Conservation (phyloP, 768 basidiomycete genomes). For the Boletus rubropictus region DNA sequence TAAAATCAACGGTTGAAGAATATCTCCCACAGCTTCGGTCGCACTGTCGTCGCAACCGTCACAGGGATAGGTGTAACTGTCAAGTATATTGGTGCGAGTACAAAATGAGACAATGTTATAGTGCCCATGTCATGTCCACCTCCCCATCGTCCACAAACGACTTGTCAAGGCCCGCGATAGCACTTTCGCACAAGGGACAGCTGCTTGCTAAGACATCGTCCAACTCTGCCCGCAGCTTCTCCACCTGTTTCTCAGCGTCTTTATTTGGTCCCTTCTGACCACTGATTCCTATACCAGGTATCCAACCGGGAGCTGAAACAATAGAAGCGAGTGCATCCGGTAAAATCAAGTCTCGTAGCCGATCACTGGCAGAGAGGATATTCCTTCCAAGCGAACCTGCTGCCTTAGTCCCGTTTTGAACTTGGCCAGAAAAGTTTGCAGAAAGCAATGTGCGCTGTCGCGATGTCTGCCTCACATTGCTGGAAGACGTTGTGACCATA, state of each 20-base stretch:
- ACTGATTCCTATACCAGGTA: constrained; percentile 55
- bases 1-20: constrained; percentile 68
- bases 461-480: constrained; percentile 39
- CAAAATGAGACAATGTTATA: constrained; percentile 34
- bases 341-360: constrained; percentile 84
- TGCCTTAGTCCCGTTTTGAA: constrained; percentile 60
- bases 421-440: constrained; percentile 57
- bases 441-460: constrained; percentile 68
- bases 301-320: constrained; percentile 74
- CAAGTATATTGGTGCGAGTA: constrained; percentile 1
- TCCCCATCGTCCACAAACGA: constrained; percentile 81
- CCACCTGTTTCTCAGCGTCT: constrained; percentile 56
- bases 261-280: constrained; percentile 40
- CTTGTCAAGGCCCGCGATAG: constrained; percentile 78
- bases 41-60: neutral
- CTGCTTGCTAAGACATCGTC: constrained; percentile 85
- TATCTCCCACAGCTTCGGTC: neutral
- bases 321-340: constrained; percentile 88
- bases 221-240: constrained; percentile 74
- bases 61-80: constrained; percentile 7
- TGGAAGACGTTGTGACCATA: constrained; percentile 28
- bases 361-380: constrained; percentile 83
- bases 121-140: constrained; percentile 68
- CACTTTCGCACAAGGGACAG: constrained; percentile 92
- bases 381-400: constrained; percentile 70